Conservation (phyloP, 805 yeast genomes). For the Candida tibetensis region DNA sequence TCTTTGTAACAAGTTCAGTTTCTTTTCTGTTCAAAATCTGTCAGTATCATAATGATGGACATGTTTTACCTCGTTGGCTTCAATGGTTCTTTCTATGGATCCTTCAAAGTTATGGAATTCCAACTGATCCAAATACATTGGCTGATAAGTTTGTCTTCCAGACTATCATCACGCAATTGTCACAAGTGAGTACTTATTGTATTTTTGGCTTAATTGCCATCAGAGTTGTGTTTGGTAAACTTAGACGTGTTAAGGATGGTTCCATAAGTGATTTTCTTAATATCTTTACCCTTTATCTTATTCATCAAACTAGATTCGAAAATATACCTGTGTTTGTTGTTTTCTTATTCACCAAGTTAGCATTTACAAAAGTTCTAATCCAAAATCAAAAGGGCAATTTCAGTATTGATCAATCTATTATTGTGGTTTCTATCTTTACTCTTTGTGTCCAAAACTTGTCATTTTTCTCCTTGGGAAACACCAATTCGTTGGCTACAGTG, state of each 20-base stretch:
- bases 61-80: conserved; percentile 44
- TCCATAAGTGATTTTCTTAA: conserved; percentile 34
- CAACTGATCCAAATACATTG: conserved; percentile 11
- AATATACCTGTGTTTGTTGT: conserved; percentile 54
- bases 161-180: conserved; percentile 22
- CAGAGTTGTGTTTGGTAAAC: conserved; percentile 27
- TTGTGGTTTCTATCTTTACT: conserved; percentile 31
- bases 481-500: conserved; percentile 88
- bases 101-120: conserved; percentile 27
- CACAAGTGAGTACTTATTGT: conserved; percentile 23
- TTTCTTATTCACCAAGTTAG: conserved; percentile 28
- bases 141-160: conserved; percentile 19
- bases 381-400: conserved; percentile 4
- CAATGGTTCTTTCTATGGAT: conserved; percentile 25
- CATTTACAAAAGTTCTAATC: conserved; percentile 15
- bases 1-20: conserved; percentile 45
- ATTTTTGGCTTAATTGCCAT: conserved; percentile 28
- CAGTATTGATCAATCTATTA: conserved; percentile 18
- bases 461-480: conserved; percentile 85
- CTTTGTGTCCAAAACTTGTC: conserved; percentile 68
- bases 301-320: conserved; percentile 53
- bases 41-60: conserved; percentile 55
- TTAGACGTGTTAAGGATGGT: conserved; percentile 23
- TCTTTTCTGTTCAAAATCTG: conserved; percentile 54
- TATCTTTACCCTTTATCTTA: conserved; percentile 39